Conservation (phyloP, 208 protist species). For the Acanthamoeba castellanii region DNA sequence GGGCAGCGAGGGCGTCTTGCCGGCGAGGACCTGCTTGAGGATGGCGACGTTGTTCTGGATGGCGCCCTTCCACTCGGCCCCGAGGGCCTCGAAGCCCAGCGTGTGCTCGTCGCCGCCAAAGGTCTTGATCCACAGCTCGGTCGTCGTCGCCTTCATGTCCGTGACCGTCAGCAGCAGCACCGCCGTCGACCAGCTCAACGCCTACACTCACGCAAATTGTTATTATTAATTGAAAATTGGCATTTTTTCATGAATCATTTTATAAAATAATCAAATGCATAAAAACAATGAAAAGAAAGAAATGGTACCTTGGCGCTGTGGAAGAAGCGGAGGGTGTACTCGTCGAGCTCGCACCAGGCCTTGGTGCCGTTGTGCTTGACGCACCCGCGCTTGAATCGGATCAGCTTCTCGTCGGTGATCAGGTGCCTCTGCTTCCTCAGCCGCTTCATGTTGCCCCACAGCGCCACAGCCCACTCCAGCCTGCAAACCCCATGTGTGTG, state of each 20-base stretch:
- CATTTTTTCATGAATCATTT: neutral
- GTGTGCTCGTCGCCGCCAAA: neutral
- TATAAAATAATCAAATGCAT: neutral
- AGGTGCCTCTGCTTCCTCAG: neutral
- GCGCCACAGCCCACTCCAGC: neutral
- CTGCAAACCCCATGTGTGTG: too few relatives aligned
- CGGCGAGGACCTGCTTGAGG: neutral
- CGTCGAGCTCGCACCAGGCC: conserved; percentile 29
- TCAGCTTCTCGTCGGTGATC: neutral
- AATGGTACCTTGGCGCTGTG: neutral
- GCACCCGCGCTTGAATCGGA: neutral
- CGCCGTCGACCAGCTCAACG: neutral
- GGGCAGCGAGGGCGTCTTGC: neutral
- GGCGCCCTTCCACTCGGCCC: neutral
- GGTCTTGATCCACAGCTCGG: neutral
- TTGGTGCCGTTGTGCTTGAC: neutral
- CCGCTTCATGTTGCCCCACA: neutral
- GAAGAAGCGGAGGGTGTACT: neutral
- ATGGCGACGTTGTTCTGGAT: conserved; percentile 9
- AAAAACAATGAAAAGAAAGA: neutral
- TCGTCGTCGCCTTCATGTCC: neutral
- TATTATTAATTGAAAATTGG: too few relatives aligned
- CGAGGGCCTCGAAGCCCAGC: neutral
- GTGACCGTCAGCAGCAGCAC: neutral
- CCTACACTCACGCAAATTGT: too few relatives aligned